Percentiles rank a stretch among this genome's conserved stretches.
Evolutionary conservation across 257 asterid species (phyloP).

Genomic region (Solanum sejunctum): DNA sequence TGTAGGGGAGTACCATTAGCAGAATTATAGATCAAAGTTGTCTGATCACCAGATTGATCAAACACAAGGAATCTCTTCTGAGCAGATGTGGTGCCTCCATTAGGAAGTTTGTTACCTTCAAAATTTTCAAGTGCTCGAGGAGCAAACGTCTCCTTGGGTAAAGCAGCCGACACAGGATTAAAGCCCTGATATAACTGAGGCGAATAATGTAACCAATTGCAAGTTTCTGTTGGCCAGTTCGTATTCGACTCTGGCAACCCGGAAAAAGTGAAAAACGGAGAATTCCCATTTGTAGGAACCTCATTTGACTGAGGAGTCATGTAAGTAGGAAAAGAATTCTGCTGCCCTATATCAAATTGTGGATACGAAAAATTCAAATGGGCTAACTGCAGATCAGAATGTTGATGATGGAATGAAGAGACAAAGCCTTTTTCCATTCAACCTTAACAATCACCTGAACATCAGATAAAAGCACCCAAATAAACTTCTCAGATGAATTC

Average conservation of each 20-base stretch:
- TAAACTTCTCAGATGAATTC: neutral
- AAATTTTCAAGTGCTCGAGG: constrained; percentile 1
- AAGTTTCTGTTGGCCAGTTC: constrained; percentile 19
- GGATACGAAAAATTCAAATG: constrained; percentile 21
- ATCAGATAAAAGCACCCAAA: neutral
- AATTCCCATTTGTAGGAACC: constrained; percentile 25
- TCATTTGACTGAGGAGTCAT: constrained; percentile 26
- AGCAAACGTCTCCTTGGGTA: constrained; percentile 12
- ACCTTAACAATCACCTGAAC: constrained; percentile 40
- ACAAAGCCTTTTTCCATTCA: constrained; percentile 61
- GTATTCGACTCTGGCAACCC: constrained; percentile 24
- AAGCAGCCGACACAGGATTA: constrained; percentile 19
- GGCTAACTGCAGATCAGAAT: constrained; percentile 23
- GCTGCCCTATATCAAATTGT: constrained; percentile 17
- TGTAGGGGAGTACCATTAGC: constrained; percentile 22
- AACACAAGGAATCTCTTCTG: constrained; percentile 65
- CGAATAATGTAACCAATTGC: constrained; percentile 21
- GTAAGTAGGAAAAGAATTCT: constrained; percentile 17
- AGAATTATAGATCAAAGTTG: constrained; percentile 49
- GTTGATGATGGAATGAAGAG: constrained; percentile 31
- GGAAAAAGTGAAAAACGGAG: constrained; percentile 21
- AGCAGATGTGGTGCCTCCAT: constrained; percentile 6
- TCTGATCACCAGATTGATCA: constrained; percentile 73
- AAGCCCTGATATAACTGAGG: constrained; percentile 28
- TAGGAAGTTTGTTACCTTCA: constrained; percentile 12